phyloP scores from a whole-genome alignment of 768 basidiomycete genomes.

The Chiua virens region DNA sequence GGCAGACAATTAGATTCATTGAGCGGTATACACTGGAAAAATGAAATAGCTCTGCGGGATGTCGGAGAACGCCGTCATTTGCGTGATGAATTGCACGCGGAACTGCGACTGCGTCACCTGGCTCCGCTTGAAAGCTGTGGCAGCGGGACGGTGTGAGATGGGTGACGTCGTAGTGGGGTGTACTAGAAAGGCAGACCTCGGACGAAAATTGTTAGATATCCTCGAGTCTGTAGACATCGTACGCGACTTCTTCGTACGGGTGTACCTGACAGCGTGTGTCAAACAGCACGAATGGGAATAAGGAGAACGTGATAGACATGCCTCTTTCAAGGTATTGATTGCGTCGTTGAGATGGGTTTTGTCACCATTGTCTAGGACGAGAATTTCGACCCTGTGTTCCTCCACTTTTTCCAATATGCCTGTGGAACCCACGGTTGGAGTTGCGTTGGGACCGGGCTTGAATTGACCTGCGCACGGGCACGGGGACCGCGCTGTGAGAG shows the following conservation, averaged over 20 bases:
- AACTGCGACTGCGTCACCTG: slow-evolving; percentile 9
- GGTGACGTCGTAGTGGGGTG: slow-evolving; percentile 9
- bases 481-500: too few relatives aligned
- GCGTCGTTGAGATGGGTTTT: slow-evolving; percentile 39
- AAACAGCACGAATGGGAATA: not conserved
- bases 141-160: slow-evolving; percentile 7
- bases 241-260: slow-evolving; percentile 59
- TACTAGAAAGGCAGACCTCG: slow-evolving; percentile 1
- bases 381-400: slow-evolving; percentile 53
- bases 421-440: slow-evolving; percentile 43
- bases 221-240: slow-evolving; percentile 54
- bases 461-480: too few relatives aligned
- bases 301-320: slow-evolving; percentile 24
- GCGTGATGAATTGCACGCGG: slow-evolving; percentile 25
- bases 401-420: slow-evolving; percentile 49
- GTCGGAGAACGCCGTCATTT: slow-evolving; percentile 25
- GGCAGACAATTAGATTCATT: slow-evolving; percentile 30
- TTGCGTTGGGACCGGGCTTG: slow-evolving; percentile 38
- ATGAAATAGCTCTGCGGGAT: slow-evolving; percentile 28
- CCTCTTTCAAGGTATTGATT: slow-evolving; percentile 47
- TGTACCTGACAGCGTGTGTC: slow-evolving; percentile 38
- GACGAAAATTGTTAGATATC: slow-evolving; percentile 32
- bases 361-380: slow-evolving; percentile 41
- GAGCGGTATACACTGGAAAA: slow-evolving; percentile 20
- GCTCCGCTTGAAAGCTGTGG: slow-evolving; percentile 6